A percentile compares a stretch with the other conserved stretches of the same genome.
Conservation (phyloP, 805 yeast species). For the Komagataella kurtzmanii region DNA sequence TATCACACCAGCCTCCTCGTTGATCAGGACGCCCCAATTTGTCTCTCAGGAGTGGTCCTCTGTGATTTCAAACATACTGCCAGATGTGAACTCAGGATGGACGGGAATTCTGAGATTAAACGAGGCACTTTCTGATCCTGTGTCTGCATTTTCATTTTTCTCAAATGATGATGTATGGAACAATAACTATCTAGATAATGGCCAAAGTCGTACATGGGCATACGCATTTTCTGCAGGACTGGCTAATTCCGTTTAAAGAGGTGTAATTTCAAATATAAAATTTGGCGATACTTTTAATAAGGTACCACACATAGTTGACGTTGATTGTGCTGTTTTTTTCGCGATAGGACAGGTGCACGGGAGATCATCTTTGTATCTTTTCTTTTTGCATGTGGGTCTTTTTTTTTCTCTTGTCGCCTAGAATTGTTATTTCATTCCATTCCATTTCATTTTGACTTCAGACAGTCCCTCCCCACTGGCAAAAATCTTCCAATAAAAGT, state of each 20-base stretch:
- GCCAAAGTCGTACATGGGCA: constrained; percentile 83
- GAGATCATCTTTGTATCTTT: neutral
- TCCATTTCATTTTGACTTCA: neutral
- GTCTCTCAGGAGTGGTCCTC: constrained; percentile 53
- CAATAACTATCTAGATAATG: constrained; percentile 54
- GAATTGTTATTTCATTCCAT: neutral
- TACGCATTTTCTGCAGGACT: constrained; percentile 57
- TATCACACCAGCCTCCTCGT: constrained; percentile 53
- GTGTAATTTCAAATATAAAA: neutral
- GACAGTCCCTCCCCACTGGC: neutral
- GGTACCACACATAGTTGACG: neutral
- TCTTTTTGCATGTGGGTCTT: neutral
- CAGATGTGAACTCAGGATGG: constrained; percentile 52
- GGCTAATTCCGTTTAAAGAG: constrained; percentile 12
- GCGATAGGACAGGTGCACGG: neutral
- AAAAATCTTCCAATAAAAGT: too few relatives aligned
- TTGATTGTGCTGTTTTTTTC: neutral
- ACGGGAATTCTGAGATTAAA: constrained; percentile 61
- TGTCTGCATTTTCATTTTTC: constrained; percentile 48
- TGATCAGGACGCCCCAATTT: constrained; percentile 37
- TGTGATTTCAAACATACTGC: constrained; percentile 29
- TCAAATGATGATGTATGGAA: constrained; percentile 35
- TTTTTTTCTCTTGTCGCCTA: neutral
- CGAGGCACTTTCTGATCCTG: constrained; percentile 62
- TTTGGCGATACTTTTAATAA: neutral